Percentiles rank a stretch among this genome's conserved stretches.
These are phyloP conservation scores for Penicillium coffeae DNA, from an alignment of 495 filamentous ascomycete species.

Conservation along the genomic window DNA sequence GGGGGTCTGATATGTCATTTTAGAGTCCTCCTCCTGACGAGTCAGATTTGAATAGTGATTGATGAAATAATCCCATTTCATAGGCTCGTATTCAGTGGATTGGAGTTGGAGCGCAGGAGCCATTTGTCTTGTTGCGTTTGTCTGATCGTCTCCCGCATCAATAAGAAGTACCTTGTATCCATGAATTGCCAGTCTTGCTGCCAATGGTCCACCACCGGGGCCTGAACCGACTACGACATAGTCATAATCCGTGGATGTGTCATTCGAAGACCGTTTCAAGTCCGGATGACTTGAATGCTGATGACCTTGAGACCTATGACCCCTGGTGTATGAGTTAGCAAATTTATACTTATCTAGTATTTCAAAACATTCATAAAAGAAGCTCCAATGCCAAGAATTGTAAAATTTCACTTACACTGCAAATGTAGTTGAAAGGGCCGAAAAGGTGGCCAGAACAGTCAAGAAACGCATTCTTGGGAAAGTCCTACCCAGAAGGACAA, in stretches of 20 bases:
- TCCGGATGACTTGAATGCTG: constrained; percentile 7
- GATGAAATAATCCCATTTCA: constrained; percentile 45
- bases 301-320: not conserved
- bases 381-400: no score
- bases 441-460: no score
- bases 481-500: no score
- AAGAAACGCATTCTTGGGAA: no score
- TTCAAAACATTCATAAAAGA: no score
- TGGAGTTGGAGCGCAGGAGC: constrained; percentile 36
- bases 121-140: constrained; percentile 31
- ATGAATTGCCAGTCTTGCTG: constrained; percentile 55
- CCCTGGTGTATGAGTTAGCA: not conserved
- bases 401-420: no score
- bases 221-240: constrained; percentile 64
- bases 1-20: constrained; percentile 38
- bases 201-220: constrained; percentile 59
- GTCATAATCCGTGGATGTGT: constrained; percentile 42
- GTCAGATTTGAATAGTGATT: constrained; percentile 38
- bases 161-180: constrained; percentile 56
- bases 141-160: constrained; percentile 60
- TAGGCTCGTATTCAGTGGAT: constrained; percentile 37
- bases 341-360: not conserved
- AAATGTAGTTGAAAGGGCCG: no score
- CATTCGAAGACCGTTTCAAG: constrained; percentile 7
- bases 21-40: constrained; percentile 36